A percentile compares a stretch with the other conserved stretches of the same genome.
These are phyloP conservation scores for Pseudocercospora cruenta DNA, from an alignment of 2,329 filamentous ascomycete species.

Conservation along the genomic window DNA sequence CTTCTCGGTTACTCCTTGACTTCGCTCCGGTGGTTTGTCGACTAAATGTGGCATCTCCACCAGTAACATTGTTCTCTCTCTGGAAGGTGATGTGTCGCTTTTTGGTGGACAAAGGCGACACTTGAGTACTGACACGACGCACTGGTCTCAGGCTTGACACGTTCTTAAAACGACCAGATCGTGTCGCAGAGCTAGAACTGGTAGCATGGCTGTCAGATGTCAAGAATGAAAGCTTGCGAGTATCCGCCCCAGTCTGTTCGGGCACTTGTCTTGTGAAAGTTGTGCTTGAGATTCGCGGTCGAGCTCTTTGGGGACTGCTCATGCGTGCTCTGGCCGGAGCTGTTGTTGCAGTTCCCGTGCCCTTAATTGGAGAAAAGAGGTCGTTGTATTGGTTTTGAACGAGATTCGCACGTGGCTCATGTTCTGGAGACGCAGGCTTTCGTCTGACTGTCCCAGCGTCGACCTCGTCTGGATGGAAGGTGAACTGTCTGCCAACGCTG, in stretches of 20 bases:
- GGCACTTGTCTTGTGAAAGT: slow-evolving; percentile 35
- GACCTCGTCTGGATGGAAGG: slow-evolving; percentile 35
- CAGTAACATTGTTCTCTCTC: background rate
- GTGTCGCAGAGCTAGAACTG: slow-evolving; percentile 7
- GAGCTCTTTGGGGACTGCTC: slow-evolving; percentile 26
- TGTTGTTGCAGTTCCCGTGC: slow-evolving; percentile 10
- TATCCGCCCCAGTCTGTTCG: background rate
- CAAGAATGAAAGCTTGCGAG: slow-evolving; percentile 4
- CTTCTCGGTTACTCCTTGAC: background rate
- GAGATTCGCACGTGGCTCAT: background rate
- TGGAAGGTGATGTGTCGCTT: slow-evolving; percentile 26
- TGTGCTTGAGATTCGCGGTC: slow-evolving; percentile 40
- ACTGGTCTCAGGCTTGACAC: slow-evolving; percentile 4
- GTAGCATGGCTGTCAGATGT: slow-evolving; percentile 18
- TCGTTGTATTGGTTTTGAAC: slow-evolving; percentile 34
- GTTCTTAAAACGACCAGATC: background rate
- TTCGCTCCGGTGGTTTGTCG: slow-evolving; percentile 1
- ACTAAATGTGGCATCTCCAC: slow-evolving; percentile 18
- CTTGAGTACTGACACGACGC: slow-evolving; percentile 9
- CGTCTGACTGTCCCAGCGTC: slow-evolving; percentile 35
- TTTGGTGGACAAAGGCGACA: slow-evolving; percentile 15
- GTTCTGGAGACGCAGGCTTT: slow-evolving; percentile 21
- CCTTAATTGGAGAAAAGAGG: slow-evolving; percentile 43
- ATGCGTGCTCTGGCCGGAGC: slow-evolving; percentile 14
- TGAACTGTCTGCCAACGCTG: slow-evolving; percentile 26